These are phyloP conservation scores for Lithohypha guttulata DNA, from an alignment of 2,329 filamentous ascomycete genomes.

Conservation along the genomic window DNA sequence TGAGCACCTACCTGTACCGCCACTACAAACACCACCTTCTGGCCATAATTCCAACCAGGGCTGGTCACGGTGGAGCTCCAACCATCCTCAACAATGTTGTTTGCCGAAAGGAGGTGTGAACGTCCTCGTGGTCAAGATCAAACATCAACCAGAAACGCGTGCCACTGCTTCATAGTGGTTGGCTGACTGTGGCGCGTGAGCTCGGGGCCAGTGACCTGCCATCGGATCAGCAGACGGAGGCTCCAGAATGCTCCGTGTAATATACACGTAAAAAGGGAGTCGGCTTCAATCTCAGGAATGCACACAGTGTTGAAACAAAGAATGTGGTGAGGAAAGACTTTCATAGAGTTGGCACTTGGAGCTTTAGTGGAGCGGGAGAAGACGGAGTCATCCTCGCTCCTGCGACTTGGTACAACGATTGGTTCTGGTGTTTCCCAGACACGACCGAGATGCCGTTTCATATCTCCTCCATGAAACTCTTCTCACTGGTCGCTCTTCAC, in stretches of 20 bases:
- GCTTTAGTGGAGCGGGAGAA: constrained; percentile 2
- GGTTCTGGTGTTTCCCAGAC: background rate
- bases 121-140: too few species aligned
- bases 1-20: constrained; percentile 2
- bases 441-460: constrained; percentile 4
- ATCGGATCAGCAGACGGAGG: background rate
- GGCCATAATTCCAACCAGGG: background rate
- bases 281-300: background rate
- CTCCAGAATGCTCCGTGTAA: too few species aligned
- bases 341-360: background rate
- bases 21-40: constrained; percentile 2
- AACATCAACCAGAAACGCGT: too few species aligned
- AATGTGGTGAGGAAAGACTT: constrained; percentile 9
- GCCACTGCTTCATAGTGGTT: too few species aligned
- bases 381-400: constrained; percentile 2
- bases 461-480: constrained; percentile 5
- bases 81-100: constrained; percentile 9
- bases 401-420: constrained; percentile 3
- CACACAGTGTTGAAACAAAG: background rate
- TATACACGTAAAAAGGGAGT: constrained; percentile 1
- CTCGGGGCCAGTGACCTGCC: background rate
- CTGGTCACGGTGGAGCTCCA: constrained; percentile 4
- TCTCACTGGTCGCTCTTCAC: constrained; percentile 6
- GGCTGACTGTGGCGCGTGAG: constrained; percentile 2
- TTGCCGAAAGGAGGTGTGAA: too few species aligned